Conservation (phyloP, 306 rosid genomes). For the Comarum palustre region DNA sequence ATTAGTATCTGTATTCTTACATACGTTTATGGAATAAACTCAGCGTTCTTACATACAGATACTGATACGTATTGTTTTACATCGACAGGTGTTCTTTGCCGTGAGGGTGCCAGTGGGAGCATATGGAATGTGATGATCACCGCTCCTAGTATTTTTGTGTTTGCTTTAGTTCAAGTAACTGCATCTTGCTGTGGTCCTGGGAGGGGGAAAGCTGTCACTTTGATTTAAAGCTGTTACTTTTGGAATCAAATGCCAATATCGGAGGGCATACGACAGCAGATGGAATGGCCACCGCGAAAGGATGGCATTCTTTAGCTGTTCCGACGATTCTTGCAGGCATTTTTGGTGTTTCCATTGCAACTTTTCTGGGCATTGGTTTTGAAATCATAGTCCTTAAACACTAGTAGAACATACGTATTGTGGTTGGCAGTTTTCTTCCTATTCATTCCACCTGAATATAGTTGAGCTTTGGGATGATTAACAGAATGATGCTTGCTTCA, state of each 20-base stretch:
- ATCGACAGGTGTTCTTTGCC: constrained; percentile 49
- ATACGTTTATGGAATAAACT: no score
- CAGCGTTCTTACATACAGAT: no score
- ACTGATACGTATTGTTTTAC: neutral
- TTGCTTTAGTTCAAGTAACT: constrained; percentile 66
- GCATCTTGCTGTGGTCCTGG: constrained; percentile 57
- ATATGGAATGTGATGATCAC: constrained; percentile 56
- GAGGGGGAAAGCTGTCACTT: constrained; percentile 53
- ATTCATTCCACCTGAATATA: neutral
- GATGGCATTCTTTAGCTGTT: constrained; percentile 67
- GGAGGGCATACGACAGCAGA: constrained; percentile 87
- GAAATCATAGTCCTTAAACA: constrained; percentile 51
- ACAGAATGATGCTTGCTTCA: neutral
- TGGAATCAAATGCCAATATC: constrained; percentile 80
- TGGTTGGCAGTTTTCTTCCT: neutral
- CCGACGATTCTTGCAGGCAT: constrained; percentile 72
- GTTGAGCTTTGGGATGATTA: neutral
- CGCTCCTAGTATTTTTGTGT: constrained; percentile 62
- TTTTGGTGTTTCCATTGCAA: constrained; percentile 61
- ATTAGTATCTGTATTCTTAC: no score
- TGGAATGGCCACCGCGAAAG: constrained; percentile 77
- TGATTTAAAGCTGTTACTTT: constrained; percentile 54
- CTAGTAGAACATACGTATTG: constrained; percentile 22
- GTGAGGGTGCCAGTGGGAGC: constrained; percentile 72
- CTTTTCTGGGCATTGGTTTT: constrained; percentile 63